phyloP scores from a whole-genome alignment of 108 stramenopile species.

The Fragilaria radians region DNA sequence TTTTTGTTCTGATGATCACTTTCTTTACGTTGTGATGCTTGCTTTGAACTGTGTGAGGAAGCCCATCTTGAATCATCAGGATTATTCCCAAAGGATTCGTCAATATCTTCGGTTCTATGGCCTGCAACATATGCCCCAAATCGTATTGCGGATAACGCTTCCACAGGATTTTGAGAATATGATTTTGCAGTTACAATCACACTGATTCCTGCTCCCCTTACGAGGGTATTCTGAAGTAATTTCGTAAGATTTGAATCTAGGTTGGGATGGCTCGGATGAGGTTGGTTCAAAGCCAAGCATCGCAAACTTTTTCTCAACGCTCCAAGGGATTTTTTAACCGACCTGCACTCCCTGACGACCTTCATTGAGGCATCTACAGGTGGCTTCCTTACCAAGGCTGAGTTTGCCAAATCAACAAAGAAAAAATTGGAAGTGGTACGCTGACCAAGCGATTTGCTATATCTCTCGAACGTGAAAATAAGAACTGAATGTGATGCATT shows the following conservation, averaged over 20 bases:
- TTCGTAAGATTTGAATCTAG: constrained; percentile 7
- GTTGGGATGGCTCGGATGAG: neutral
- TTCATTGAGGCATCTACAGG: neutral
- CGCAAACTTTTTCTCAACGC: constrained; percentile 5
- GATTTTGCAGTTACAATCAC: constrained; percentile 9
- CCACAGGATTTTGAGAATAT: neutral
- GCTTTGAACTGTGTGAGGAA: no score
- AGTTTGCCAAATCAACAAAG: constrained; percentile 7
- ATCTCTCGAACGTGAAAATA: constrained; percentile 5
- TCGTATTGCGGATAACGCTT: constrained; percentile 8
- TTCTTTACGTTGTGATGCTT: no score
- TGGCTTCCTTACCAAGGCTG: constrained; percentile 1
- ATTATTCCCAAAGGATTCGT: neutral
- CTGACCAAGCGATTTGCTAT: constrained; percentile 6
- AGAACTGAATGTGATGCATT: neutral
- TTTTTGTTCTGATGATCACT: no score
- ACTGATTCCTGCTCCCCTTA: constrained; percentile 2
- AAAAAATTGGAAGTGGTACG: constrained; percentile 6
- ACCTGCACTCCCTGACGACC: constrained; percentile 1
- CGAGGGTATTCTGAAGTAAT: neutral
- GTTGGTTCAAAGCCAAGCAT: neutral
- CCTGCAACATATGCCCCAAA: constrained; percentile 5
- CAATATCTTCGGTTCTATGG: neutral
- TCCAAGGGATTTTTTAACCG: constrained; percentile 1
- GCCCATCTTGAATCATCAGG: no score